Percentiles rank a stretch among this genome's conserved stretches.
Conservation (phyloP, 768 basidiomycete genomes). For the Agaricus blazei region DNA sequence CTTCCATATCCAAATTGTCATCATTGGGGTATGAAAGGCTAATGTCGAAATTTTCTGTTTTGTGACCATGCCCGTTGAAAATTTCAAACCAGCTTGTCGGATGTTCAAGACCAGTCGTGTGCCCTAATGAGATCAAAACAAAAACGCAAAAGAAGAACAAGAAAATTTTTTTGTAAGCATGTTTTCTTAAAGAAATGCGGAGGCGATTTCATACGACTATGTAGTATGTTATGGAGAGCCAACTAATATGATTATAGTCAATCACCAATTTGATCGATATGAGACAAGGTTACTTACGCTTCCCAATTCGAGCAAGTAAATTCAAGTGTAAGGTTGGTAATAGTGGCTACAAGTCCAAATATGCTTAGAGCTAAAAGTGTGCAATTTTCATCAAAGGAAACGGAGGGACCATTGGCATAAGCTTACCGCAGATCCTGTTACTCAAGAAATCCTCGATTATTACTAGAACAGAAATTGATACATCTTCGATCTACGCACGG, state of each 20-base stretch:
- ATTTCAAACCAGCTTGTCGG: neutral
- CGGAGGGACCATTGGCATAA: neutral
- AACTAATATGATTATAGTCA: neutral
- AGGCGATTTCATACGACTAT: neutral
- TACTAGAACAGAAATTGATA: neutral
- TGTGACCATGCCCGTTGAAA: constrained; percentile 5
- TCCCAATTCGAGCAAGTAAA: constrained; percentile 7
- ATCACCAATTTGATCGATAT: neutral
- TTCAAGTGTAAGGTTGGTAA: neutral
- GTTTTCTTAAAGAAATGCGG: neutral
- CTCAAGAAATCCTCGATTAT: neutral
- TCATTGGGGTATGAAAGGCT: neutral
- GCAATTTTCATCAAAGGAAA: neutral
- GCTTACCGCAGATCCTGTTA: constrained; percentile 1
- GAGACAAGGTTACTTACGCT: neutral
- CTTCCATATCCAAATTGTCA: neutral
- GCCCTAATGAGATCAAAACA: neutral
- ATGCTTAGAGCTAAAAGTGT: neutral
- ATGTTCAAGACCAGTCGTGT: constrained; percentile 10
- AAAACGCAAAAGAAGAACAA: too few species aligned
- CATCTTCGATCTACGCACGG: neutral
- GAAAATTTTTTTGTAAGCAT: neutral
- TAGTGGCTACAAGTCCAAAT: constrained; percentile 1
- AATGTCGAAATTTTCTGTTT: neutral
- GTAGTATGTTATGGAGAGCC: constrained; percentile 5